Conservation (phyloP, 495 filamentous ascomycete species). For the Xylaria venustula region DNA sequence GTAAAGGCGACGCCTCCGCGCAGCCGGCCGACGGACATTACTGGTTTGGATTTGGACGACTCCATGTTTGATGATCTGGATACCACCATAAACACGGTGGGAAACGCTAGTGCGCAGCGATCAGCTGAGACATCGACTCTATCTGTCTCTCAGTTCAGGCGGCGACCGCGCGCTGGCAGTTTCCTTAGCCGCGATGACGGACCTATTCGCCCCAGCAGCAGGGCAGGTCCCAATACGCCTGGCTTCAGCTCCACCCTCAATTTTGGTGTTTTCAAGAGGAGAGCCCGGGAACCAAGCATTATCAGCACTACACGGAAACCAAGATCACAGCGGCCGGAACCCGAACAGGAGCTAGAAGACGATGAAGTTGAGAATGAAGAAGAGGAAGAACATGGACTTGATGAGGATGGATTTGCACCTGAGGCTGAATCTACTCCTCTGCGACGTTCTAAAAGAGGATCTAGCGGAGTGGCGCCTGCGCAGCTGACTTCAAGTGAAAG, state of each 20-base stretch:
- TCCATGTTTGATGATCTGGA: conserved; percentile 44
- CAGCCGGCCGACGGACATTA: conserved; percentile 35
- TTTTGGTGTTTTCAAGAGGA: conserved; percentile 44
- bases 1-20: conserved; percentile 26
- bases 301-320: conserved; percentile 43
- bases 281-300: conserved; percentile 48
- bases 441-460: conserved; percentile 35
- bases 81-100: conserved; percentile 38
- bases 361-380: conserved; percentile 30
- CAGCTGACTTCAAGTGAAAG: conserved; percentile 25
- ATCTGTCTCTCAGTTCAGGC: conserved; percentile 41
- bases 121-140: conserved; percentile 47
- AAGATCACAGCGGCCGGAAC: conserved; percentile 27
- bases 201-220: conserved; percentile 48
- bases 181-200: conserved; percentile 43
- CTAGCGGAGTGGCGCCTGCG: conserved; percentile 10
- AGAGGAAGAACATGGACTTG: conserved; percentile 3
- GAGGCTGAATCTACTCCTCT: conserved; percentile 47
- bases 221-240: conserved; percentile 42
- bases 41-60: conserved; percentile 48
- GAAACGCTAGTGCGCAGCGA: conserved; percentile 30
- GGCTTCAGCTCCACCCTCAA: conserved; percentile 43
- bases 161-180: conserved; percentile 46
- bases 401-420: conserved; percentile 39
- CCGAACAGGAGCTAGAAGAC: conserved; percentile 20